Conservation (phyloP, 371 early-diverging fungal genomes). For the Syncephalastrum monosporum region DNA sequence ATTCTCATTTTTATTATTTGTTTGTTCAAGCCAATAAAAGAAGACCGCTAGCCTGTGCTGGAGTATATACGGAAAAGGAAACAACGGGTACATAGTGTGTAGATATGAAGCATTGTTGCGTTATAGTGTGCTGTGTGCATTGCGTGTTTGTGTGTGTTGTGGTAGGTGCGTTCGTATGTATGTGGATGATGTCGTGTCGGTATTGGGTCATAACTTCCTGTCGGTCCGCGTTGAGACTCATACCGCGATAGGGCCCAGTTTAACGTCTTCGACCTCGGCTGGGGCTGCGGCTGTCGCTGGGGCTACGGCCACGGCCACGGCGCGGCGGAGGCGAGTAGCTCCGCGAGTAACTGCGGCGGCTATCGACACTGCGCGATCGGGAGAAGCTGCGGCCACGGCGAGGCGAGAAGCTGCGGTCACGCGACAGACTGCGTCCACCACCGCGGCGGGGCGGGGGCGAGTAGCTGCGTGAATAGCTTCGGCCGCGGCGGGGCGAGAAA, state of each 20-base stretch:
- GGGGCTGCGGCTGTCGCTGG: slow-evolving; percentile 17
- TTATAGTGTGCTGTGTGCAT: no score
- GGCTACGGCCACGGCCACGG: slow-evolving; percentile 17
- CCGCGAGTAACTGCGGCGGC: slow-evolving; percentile 13
- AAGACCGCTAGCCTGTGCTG: no score
- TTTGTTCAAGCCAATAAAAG: neutral
- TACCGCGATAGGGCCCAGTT: neutral
- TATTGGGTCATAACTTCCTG: no score
- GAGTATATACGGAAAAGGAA: no score
- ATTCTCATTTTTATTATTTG: neutral
- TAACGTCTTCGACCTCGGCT: slow-evolving; percentile 19
- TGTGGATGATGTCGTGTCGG: no score
- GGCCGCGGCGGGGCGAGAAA: slow-evolving; percentile 24
- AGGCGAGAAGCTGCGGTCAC: slow-evolving; percentile 13
- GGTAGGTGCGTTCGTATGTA: no score
- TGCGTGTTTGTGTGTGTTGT: no score
- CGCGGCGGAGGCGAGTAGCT: slow-evolving; percentile 24
- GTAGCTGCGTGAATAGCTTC: slow-evolving; percentile 17
- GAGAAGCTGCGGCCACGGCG: slow-evolving; percentile 18
- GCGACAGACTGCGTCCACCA: slow-evolving; percentile 5
- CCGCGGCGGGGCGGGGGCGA: slow-evolving; percentile 9
- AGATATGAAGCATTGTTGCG: no score
- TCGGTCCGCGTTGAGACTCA: no score
- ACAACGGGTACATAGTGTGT: no score
- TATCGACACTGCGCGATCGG: neutral